Evolutionary conservation across 768 basidiomycete species (phyloP).

Genomic region (Leccinum variicolor): DNA sequence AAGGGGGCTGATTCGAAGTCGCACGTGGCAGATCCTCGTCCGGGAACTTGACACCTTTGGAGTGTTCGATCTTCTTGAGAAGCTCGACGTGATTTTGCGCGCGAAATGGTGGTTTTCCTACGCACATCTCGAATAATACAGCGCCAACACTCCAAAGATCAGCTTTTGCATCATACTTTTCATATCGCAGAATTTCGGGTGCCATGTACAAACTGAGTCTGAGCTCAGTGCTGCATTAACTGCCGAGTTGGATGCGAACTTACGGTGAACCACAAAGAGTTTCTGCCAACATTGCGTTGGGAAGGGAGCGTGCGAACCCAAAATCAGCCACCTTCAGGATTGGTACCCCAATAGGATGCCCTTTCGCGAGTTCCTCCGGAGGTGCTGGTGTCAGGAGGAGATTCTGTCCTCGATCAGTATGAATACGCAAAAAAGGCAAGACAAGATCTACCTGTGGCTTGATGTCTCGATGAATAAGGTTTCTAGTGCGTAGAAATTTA

Average conservation of each 20-base stretch:
- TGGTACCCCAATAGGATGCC: conserved; percentile 90
- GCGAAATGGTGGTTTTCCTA: conserved; percentile 91
- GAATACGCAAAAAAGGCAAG: neutral
- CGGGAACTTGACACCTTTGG: conserved; percentile 91
- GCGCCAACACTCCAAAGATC: conserved; percentile 99
- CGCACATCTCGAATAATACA: conserved; percentile 92
- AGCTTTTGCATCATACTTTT: conserved; percentile 97
- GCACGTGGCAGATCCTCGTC: conserved; percentile 70
- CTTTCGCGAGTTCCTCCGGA: conserved; percentile 73
- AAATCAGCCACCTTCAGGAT: conserved; percentile 98
- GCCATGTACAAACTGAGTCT: conserved; percentile 89
- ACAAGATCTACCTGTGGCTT: conserved; percentile 72
- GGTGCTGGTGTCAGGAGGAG: conserved; percentile 83
- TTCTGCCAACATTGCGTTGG: conserved; percentile 92
- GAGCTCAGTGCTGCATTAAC: neutral
- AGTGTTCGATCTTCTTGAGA: conserved; percentile 85
- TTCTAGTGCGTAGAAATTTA: conserved; percentile 83
- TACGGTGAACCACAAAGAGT: conserved; percentile 97
- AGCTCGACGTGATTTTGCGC: conserved; percentile 96
- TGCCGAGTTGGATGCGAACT: conserved; percentile 31
- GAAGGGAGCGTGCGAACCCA: conserved; percentile 92
- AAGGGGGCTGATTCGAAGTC: conserved; percentile 32
- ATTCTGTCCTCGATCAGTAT: conserved; percentile 53
- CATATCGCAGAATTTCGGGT: conserved; percentile 93
- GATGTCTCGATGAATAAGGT: conserved; percentile 95